A percentile compares a stretch with the other conserved stretches of the same genome.
Evolutionary conservation across 768 basidiomycete genomes (phyloP).

Genomic region (Mycena filopes): DNA sequence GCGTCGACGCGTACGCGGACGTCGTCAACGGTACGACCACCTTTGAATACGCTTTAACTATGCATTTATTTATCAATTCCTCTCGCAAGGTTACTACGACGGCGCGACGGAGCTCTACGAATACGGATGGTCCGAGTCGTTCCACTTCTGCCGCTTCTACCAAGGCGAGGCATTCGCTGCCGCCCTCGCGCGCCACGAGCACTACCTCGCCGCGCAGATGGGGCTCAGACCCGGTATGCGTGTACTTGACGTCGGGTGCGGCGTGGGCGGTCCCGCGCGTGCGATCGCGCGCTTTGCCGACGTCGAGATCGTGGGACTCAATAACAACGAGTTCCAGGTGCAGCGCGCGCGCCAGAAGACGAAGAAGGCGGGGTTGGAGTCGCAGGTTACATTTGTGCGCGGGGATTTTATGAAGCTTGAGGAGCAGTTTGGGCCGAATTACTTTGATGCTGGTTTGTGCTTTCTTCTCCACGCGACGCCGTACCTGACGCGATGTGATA

Average conservation of each 20-base stretch:
- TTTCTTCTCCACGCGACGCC: not conserved
- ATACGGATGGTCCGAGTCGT: slow-evolving; percentile 90
- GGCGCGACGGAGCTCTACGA: slow-evolving; percentile 96
- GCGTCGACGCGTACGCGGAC: slow-evolving; percentile 87
- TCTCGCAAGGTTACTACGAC: slow-evolving; percentile 87
- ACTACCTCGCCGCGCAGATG: slow-evolving; percentile 94
- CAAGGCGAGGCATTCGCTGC: slow-evolving; percentile 84
- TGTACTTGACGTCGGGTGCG: slow-evolving; percentile 98
- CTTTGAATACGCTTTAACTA: slow-evolving; percentile 13
- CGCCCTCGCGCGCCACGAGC: slow-evolving; percentile 93
- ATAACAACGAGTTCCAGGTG: slow-evolving; percentile 98
- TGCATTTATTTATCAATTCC: slow-evolving; percentile 1
- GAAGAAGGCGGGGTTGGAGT: slow-evolving; percentile 74
- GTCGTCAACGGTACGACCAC: slow-evolving; percentile 83
- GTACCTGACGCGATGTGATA: slow-evolving; percentile 38
- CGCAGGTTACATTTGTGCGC: slow-evolving; percentile 85
- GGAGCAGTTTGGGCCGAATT: slow-evolving; percentile 92
- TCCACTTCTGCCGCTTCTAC: slow-evolving; percentile 98
- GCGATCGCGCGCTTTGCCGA: slow-evolving; percentile 95
- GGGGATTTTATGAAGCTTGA: slow-evolving; percentile 97
- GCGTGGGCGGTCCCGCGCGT: slow-evolving; percentile 96
- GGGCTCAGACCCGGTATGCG: slow-evolving; percentile 88
- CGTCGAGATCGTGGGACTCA: slow-evolving; percentile 84
- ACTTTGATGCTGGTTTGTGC: slow-evolving; percentile 90
- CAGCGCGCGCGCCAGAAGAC: slow-evolving; percentile 87